Conservation (phyloP, 208 protist genomes). For the Acanthamoeba castellanii region DNA sequence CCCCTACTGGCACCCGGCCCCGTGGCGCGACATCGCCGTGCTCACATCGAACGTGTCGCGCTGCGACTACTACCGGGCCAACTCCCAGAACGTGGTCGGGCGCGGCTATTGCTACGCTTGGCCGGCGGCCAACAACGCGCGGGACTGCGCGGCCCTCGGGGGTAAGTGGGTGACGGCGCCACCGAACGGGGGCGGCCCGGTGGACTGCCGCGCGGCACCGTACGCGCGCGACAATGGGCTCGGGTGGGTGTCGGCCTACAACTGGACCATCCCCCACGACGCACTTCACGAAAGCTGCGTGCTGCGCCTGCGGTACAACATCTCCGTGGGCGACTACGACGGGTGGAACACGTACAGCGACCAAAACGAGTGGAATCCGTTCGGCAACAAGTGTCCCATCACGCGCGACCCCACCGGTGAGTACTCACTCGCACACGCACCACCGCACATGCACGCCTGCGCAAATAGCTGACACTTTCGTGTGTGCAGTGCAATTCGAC, state of each 20-base stretch:
- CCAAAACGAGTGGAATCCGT: not conserved
- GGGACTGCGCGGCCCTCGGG: not conserved
- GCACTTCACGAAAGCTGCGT: slow-evolving; percentile 84
- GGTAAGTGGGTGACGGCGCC: not conserved
- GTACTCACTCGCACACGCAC: not conserved
- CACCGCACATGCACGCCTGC: too few species aligned
- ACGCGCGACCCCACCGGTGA: slow-evolving; percentile 32
- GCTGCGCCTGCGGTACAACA: slow-evolving; percentile 92
- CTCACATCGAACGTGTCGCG: slow-evolving; percentile 84
- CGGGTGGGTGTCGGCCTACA: slow-evolving; percentile 75
- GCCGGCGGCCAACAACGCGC: slow-evolving; percentile 66
- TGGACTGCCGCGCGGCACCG: slow-evolving; percentile 82
- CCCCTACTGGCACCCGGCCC: slow-evolving; percentile 92
- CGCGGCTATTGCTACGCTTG: slow-evolving; percentile 21
- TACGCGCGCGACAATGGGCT: slow-evolving; percentile 90
- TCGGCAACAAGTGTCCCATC: slow-evolving; percentile 59
- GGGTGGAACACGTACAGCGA: slow-evolving; percentile 69
- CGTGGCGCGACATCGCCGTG: slow-evolving; percentile 91
- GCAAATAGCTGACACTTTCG: too few species aligned
- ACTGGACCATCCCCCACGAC: slow-evolving; percentile 85
- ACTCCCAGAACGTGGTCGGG: slow-evolving; percentile 88
- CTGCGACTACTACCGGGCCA: slow-evolving; percentile 86
- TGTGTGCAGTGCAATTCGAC: slow-evolving; percentile 21
- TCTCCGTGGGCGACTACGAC: slow-evolving; percentile 88
- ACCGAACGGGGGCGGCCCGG: slow-evolving; percentile 55